Percentiles rank a stretch among this genome's conserved stretches.
phyloP scores from a whole-genome alignment of 163 green algal species.

The Scenedesmus sp. region DNA sequence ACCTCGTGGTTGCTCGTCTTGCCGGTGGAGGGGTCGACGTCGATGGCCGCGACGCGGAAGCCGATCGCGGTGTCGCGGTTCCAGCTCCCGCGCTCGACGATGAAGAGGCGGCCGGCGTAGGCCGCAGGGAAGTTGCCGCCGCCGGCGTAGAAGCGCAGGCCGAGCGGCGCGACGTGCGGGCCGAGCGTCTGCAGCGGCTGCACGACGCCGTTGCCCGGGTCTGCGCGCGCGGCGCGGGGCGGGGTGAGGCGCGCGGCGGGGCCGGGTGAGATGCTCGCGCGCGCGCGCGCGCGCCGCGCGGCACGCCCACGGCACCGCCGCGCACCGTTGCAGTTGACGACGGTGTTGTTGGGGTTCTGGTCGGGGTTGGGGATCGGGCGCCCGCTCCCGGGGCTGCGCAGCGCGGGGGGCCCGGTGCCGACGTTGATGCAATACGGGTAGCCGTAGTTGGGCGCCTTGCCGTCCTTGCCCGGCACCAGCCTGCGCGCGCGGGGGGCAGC shows the following conservation, averaged over 20 bases:
- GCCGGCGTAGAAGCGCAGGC: slow-evolving; percentile 57
- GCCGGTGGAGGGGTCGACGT: neutral
- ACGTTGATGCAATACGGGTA: no score
- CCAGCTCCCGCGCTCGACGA: slow-evolving; percentile 66
- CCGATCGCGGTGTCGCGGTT: slow-evolving; percentile 31
- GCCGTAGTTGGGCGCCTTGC: no score
- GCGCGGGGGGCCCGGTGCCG: slow-evolving; percentile 11
- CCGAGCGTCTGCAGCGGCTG: slow-evolving; percentile 56
- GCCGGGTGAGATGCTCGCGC: no score
- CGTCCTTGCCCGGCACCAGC: no score
- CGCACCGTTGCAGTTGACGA: slow-evolving; percentile 40
- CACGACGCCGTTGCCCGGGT: neutral
- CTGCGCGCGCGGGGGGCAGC: no score
- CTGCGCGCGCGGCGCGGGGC: neutral
- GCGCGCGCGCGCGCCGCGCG: no score
- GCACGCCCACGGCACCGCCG: no score
- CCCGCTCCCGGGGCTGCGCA: slow-evolving; percentile 15
- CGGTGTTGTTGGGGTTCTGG: neutral
- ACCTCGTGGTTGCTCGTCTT: neutral
- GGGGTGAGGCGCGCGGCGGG: no score
- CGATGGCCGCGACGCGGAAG: neutral
- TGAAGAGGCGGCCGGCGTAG: slow-evolving; percentile 57
- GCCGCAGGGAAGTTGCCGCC: slow-evolving; percentile 49
- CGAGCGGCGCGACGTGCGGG: slow-evolving; percentile 63
- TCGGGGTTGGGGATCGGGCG: slow-evolving; percentile 20